These are phyloP conservation scores for Rhodamnia rubescens DNA, from an alignment of 345 rosid genomes.

Conservation along the genomic window DNA sequence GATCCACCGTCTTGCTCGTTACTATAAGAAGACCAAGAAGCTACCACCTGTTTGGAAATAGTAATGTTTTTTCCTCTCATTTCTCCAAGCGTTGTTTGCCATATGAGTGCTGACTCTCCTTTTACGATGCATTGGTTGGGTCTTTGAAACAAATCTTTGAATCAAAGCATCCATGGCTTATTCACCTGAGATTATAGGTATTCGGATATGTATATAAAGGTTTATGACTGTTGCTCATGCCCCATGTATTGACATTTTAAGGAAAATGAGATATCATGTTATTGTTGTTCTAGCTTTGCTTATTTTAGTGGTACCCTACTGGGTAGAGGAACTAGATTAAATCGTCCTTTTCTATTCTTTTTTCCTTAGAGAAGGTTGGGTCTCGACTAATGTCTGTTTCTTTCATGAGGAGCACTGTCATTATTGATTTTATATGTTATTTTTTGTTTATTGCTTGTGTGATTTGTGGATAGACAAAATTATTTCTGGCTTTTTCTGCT, in stretches of 20 bases:
- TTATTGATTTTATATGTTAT: neutral
- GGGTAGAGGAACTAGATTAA: neutral
- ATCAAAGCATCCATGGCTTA: neutral
- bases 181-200: neutral
- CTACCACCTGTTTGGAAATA: slow-evolving; percentile 95
- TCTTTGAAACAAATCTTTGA: neutral
- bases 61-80: slow-evolving; percentile 18
- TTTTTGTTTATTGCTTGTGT: neutral
- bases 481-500: neutral
- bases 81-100: neutral
- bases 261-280: neutral
- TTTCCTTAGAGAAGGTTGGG: neutral
- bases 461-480: neutral
- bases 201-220: neutral
- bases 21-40: slow-evolving; percentile 95
- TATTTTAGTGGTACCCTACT: neutral
- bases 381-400: neutral
- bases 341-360: neutral
- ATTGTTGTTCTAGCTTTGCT: neutral
- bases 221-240: neutral
- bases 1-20: slow-evolving; percentile 87
- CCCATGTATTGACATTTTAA: neutral
- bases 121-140: neutral
- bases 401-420: neutral
- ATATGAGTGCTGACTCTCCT: neutral